Base-by-base conservation (phyloP, 169 alveolate genomes). In the Eimeria praecox region DNA sequence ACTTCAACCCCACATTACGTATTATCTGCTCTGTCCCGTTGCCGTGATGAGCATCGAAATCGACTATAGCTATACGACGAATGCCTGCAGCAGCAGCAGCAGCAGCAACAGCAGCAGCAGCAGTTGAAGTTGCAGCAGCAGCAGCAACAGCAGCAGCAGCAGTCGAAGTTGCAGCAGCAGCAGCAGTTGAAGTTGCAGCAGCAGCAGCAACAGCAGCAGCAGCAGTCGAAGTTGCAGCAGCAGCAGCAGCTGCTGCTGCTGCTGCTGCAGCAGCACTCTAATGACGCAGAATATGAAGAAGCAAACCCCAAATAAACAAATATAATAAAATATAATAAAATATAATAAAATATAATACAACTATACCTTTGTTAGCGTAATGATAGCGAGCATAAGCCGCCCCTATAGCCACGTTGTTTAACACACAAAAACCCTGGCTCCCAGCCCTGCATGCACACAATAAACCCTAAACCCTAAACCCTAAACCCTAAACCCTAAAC, bases 41-140 rank as follows among this genome's bases (percentile, higher is more conserved):
- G 27, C 99, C 99, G 97, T 99, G 99, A 96, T 99, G 99, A 18
- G 99, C 99, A 88, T 99, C 99, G 97, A 99, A 99, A 96, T 99
- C 99, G 64, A 99, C 97, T 73, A 99, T 99, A 2, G 99, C 99
- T 4, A 99, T 98, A 95, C 98, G 98, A 78, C 99, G 97, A 20
- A 99, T 98, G 49, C 98, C 97, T 49, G 96, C 90, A 75, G 98
- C 94, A 20, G n/a, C n/a, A 97, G 98, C 16, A 20, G n/a, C 80
- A 75, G 38, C 33, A 91, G 62, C 89, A 18, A 54, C 52, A 40
- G 80, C 44, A 59, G 56, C n/a, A 86, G 18, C 56, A 24, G 38
- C 42, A 42, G 91, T n/a, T 0, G 49, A 0, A 83, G 78, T n/a
- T 6, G 9, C 14, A 16, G 44, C 78, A n/a, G 40, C 6, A 75